Percentiles rank a stretch among this genome's conserved stretches.
Conservation (phyloP, 2,329 filamentous ascomycete genomes). For the Pseudopithomyces chartarum region DNA sequence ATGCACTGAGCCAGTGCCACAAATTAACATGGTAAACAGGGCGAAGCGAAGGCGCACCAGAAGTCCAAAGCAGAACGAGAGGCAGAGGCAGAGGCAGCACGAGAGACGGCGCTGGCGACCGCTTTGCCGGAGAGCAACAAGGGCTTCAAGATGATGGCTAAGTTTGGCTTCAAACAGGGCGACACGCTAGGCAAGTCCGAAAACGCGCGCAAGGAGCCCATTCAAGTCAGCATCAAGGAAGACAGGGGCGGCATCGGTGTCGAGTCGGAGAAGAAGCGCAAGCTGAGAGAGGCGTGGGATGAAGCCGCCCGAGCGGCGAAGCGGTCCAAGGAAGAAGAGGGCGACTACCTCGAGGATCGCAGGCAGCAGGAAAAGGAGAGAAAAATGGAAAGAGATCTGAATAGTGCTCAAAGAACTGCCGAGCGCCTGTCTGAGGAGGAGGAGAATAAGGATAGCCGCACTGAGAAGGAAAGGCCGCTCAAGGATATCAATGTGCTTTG, state of each 20-base stretch:
- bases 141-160: slow-evolving; percentile 94
- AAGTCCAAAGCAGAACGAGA: slow-evolving; percentile 85
- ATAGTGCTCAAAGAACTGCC: slow-evolving; percentile 80
- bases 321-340: slow-evolving; percentile 53
- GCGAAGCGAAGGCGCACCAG: slow-evolving; percentile 33
- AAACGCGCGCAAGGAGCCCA: slow-evolving; percentile 68
- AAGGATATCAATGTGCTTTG: slow-evolving; percentile 78
- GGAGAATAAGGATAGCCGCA: slow-evolving; percentile 23
- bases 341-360: slow-evolving; percentile 41
- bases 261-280: slow-evolving; percentile 82
- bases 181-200: slow-evolving; percentile 71
- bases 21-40: slow-evolving; percentile 26
- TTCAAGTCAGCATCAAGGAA: slow-evolving; percentile 77
- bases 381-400: slow-evolving; percentile 68
- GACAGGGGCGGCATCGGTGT: slow-evolving; percentile 82
- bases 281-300: slow-evolving; percentile 52
- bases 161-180: slow-evolving; percentile 85
- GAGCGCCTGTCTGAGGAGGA: slow-evolving; percentile 68
- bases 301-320: slow-evolving; percentile 39
- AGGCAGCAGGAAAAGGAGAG: slow-evolving; percentile 42
- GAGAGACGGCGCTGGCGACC: slow-evolving; percentile 77
- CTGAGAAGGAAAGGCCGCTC: slow-evolving; percentile 56
- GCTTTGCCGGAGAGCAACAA: slow-evolving; percentile 77
- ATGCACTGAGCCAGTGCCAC: not conserved
- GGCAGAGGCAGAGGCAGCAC: slow-evolving; percentile 71